Evolutionary conservation across 2,329 filamentous ascomycete genomes (phyloP).

Genomic region (Pseudocercospora vitis): DNA sequence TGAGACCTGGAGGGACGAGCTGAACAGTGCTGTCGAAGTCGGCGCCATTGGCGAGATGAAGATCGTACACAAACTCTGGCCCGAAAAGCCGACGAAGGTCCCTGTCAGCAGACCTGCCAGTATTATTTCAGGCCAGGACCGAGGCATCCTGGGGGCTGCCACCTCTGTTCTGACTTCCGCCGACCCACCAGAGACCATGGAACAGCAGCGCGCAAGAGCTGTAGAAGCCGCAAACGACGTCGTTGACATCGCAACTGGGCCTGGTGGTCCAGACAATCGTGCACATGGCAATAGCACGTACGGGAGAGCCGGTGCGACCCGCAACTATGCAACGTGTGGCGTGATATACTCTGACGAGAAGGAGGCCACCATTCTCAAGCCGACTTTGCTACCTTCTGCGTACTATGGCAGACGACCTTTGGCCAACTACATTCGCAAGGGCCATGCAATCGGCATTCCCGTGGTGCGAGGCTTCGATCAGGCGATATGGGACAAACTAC

Average conservation of each 20-base stretch:
- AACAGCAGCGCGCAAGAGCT: conserved; percentile 45
- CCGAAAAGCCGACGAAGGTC: conserved; percentile 61
- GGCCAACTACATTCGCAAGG: conserved; percentile 76
- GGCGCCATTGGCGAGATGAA: conserved; percentile 90
- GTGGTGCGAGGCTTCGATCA: conserved; percentile 89
- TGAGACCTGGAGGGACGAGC: conserved; percentile 87
- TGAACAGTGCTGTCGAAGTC: conserved; percentile 86
- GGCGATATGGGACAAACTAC: conserved; percentile 69
- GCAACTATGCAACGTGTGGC: conserved; percentile 70
- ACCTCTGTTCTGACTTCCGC: conserved; percentile 35
- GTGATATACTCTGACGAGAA: conserved; percentile 80
- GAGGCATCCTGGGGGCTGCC: conserved; percentile 21
- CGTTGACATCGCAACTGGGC: conserved; percentile 50
- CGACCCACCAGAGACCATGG: conserved; percentile 41
- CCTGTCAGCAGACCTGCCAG: conserved; percentile 46
- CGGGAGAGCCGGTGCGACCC: conserved; percentile 48
- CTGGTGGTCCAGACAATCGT: conserved; percentile 50
- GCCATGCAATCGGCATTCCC: conserved; percentile 75
- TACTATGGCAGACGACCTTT: conserved; percentile 82
- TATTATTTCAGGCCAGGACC: conserved; percentile 24
- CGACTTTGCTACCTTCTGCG: conserved; percentile 77
- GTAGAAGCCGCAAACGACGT: conserved; percentile 49
- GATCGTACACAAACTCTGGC: conserved; percentile 80
- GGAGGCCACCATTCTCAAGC: conserved; percentile 82
- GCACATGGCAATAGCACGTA: conserved; percentile 46